phyloP scores from a whole-genome alignment of 108 stramenopile genomes.

The Mediolabrus comicus region DNA sequence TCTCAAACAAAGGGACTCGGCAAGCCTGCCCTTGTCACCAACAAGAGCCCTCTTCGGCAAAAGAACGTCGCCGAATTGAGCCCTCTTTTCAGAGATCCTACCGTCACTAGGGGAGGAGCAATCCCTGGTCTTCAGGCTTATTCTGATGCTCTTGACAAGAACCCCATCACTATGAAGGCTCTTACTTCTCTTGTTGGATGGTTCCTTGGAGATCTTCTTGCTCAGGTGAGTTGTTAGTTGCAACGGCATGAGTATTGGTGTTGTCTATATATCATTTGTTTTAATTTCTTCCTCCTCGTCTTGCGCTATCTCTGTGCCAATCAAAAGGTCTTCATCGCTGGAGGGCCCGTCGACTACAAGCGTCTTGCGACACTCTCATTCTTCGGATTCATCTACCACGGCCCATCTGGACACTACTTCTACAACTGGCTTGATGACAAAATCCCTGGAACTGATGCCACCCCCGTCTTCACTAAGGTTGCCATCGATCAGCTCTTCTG shows the following conservation, averaged over 20 bases:
- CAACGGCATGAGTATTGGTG: background rate
- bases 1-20: constrained; percentile 40
- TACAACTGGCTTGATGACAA: constrained; percentile 95
- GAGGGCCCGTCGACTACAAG: constrained; percentile 91
- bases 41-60: constrained; percentile 47
- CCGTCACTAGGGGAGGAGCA: constrained; percentile 83
- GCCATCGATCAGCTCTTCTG: constrained; percentile 94
- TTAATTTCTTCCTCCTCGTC: background rate
- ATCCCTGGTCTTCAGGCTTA: constrained; percentile 92
- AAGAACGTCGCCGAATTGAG: constrained; percentile 55
- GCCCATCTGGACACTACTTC: constrained; percentile 97
- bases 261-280: background rate
- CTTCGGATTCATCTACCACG: constrained; percentile 97
- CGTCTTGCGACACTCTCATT: constrained; percentile 91
- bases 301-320: background rate
- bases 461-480: constrained; percentile 87
- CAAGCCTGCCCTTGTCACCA: constrained; percentile 43
- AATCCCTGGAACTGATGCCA: constrained; percentile 81
- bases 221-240: constrained; percentile 75
- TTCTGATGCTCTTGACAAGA: constrained; percentile 89
- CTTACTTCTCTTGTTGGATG: constrained; percentile 94
- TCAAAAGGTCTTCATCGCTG: constrained; percentile 86
- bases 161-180: constrained; percentile 94
- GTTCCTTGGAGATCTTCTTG: constrained; percentile 93
- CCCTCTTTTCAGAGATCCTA: constrained; percentile 79